Evolutionary conservation across 495 filamentous ascomycete genomes (phyloP).

Genomic region (Penicillium canescens): DNA sequence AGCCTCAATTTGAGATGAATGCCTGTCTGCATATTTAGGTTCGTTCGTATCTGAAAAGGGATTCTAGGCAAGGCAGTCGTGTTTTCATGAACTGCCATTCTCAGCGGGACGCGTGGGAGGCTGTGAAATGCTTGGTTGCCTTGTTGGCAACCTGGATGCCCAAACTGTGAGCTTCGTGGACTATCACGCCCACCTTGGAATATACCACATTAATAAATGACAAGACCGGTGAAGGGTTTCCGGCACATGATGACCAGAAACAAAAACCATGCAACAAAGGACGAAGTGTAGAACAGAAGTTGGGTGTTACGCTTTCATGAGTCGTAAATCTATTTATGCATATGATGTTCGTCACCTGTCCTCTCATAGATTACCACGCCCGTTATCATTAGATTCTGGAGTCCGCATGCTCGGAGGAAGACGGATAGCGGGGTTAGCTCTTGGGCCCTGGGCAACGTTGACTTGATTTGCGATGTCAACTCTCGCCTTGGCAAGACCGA

Average conservation of each 20-base stretch:
- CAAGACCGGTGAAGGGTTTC: neutral
- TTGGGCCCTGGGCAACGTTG: constrained; percentile 18
- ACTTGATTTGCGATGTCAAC: constrained; percentile 61
- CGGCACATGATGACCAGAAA: neutral
- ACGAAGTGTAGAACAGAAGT: constrained; percentile 1
- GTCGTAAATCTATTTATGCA: constrained; percentile 18
- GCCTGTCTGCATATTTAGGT: neutral
- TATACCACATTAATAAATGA: too few species aligned
- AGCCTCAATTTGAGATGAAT: neutral
- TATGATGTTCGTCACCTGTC: constrained; percentile 3
- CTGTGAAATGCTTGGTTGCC: neutral
- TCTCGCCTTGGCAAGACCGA: constrained; percentile 76
- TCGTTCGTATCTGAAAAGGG: neutral
- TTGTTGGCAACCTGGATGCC: neutral
- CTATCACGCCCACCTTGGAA: too few species aligned
- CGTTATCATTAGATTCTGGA: constrained; percentile 17
- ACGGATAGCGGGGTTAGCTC: constrained; percentile 32
- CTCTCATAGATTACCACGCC: constrained; percentile 36
- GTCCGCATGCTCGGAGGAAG: constrained; percentile 43
- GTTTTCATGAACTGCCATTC: neutral
- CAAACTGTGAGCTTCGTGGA: too few species aligned
- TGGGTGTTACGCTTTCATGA: constrained; percentile 12
- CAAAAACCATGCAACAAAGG: neutral
- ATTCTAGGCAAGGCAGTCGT: neutral
- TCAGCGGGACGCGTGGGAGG: neutral